Evolutionary conservation across 257 asterid species (phyloP).

Genomic region (Solanum pimpinellifolium): DNA sequence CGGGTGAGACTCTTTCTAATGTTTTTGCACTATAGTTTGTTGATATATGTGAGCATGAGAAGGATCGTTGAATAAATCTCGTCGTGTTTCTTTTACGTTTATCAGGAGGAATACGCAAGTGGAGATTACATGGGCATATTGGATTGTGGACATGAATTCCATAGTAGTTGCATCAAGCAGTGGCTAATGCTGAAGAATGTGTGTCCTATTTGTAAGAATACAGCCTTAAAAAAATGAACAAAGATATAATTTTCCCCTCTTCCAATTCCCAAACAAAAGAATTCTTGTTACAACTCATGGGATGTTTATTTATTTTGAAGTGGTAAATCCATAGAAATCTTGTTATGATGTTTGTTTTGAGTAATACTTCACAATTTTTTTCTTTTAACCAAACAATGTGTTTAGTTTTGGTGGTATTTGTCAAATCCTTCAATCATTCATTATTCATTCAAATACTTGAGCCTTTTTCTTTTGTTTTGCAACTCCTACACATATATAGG

Average conservation of each 20-base stretch:
- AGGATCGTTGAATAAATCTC: neutral
- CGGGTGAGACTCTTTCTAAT: constrained; percentile 35
- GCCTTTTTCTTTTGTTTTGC: neutral
- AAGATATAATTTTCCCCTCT: neutral
- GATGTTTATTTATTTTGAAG: neutral
- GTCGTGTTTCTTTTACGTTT: neutral
- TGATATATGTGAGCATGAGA: neutral
- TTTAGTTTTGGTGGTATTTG: neutral
- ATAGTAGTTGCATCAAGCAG: constrained; percentile 63
- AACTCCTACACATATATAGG: neutral
- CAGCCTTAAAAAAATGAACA: constrained; percentile 45
- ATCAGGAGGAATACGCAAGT: constrained; percentile 53
- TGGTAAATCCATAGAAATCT: neutral
- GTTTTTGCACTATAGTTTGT: neutral
- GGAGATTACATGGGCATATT: constrained; percentile 59
- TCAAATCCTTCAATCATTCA: neutral
- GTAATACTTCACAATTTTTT: neutral
- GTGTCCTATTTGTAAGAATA: constrained; percentile 81
- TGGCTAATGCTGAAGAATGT: constrained; percentile 78
- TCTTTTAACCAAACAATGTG: neutral
- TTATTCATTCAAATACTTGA: neutral
- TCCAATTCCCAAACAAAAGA: neutral
- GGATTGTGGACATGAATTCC: constrained; percentile 84
- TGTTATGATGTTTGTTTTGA: neutral
- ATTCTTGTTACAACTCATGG: neutral